phyloP scores from a whole-genome alignment of 2,329 filamentous ascomycete species.

The Colletotrichum echinochloae region DNA sequence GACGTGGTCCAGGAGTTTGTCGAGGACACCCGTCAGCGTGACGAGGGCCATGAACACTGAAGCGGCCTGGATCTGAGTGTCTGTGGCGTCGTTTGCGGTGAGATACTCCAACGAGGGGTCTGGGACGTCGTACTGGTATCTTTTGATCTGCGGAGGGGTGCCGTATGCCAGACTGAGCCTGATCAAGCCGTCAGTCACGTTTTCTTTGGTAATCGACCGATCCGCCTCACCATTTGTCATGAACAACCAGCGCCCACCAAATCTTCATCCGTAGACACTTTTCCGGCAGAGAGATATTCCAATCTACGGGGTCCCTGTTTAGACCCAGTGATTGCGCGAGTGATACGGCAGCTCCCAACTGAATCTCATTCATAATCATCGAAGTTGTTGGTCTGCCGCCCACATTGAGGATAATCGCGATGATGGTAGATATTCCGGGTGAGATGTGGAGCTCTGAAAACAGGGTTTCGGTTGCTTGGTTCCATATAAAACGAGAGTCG shows the following conservation, averaged over 20 bases:
- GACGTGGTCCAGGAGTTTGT: slow-evolving; percentile 42
- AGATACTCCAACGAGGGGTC: slow-evolving; percentile 53
- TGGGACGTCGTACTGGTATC: slow-evolving; percentile 62
- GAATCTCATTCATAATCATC: slow-evolving; percentile 67
- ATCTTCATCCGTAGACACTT: slow-evolving; percentile 65
- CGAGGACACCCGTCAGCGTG: slow-evolving; percentile 32
- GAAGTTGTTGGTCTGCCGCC: slow-evolving; percentile 71
- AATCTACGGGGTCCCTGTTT: slow-evolving; percentile 63
- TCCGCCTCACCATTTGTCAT: slow-evolving; percentile 63
- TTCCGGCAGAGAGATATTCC: slow-evolving; percentile 63
- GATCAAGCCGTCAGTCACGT: background rate
- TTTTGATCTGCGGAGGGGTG: slow-evolving; percentile 62
- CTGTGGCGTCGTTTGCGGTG: slow-evolving; percentile 3
- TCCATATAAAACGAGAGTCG: slow-evolving; percentile 71
- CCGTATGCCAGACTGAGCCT: slow-evolving; percentile 66
- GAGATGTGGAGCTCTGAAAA: slow-evolving; percentile 70
- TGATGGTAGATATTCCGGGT: slow-evolving; percentile 69
- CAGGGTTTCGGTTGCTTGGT: slow-evolving; percentile 69
- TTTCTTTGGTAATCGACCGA: background rate
- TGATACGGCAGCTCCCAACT: slow-evolving; percentile 63
- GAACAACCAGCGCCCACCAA: slow-evolving; percentile 67
- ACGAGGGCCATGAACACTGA: slow-evolving; percentile 40
- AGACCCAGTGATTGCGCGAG: slow-evolving; percentile 66
- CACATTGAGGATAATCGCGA: slow-evolving; percentile 68
- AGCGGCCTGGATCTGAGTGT: slow-evolving; percentile 13